Percentiles rank a stretch among this genome's conserved stretches.
Evolutionary conservation across 805 yeast species (phyloP).

Genomic region (Tetrapisispora namnaoensis): DNA sequence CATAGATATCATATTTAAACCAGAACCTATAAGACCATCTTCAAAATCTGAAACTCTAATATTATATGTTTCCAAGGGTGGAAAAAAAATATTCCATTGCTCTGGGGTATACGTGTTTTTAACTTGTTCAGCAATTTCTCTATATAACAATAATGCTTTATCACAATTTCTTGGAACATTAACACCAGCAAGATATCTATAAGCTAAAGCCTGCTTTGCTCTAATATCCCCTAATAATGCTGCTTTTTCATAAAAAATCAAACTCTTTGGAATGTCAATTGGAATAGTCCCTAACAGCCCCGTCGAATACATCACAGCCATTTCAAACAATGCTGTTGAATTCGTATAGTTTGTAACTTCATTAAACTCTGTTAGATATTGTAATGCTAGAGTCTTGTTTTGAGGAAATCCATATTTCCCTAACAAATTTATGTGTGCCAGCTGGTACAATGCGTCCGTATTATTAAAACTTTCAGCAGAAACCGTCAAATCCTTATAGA

Average conservation of each 20-base stretch:
- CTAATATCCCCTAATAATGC: conserved; percentile 55
- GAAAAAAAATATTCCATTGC: conserved; percentile 37
- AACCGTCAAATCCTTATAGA: conserved; percentile 12
- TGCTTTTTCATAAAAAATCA: conserved; percentile 60
- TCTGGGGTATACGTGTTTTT: conserved; percentile 21
- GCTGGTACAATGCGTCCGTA: conserved; percentile 38
- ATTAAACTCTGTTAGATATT: conserved; percentile 44
- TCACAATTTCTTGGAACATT: conserved; percentile 46
- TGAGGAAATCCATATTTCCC: conserved; percentile 55
- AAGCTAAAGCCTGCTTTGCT: conserved; percentile 72
- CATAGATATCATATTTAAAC: conserved; percentile 38
- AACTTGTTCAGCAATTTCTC: conserved; percentile 37
- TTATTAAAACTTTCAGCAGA: conserved; percentile 28
- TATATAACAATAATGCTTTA: conserved; percentile 50
- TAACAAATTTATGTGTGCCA: conserved; percentile 53
- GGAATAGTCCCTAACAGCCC: conserved; percentile 71
- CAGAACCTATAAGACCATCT: conserved; percentile 63
- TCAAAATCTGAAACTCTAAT: conserved; percentile 55
- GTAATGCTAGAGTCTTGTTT: conserved; percentile 45
- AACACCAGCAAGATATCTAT: conserved; percentile 52
- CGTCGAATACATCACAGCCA: conserved; percentile 68
- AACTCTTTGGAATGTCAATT: conserved; percentile 53
- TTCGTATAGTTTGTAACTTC: conserved; percentile 32
- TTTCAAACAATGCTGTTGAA: conserved; percentile 63
- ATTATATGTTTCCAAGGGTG: conserved; percentile 35